Percentiles rank a stretch among this genome's conserved stretches.
phyloP scores from a whole-genome alignment of 116 monocot species.

The Phalaenopsis hybrid region DNA sequence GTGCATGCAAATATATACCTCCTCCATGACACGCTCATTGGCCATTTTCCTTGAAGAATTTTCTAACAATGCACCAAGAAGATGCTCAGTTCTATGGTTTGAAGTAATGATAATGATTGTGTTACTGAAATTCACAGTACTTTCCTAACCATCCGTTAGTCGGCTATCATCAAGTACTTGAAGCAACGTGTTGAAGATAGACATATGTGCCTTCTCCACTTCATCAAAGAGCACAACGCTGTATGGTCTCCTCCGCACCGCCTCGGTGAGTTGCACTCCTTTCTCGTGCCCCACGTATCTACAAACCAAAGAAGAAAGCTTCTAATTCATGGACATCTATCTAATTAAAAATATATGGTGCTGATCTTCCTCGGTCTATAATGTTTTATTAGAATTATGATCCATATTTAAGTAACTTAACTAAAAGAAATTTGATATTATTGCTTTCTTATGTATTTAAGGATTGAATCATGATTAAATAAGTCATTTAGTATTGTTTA shows the following conservation, averaged over 20 bases:
- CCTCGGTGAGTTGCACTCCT: slow-evolving; percentile 80
- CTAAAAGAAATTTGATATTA: too few species aligned
- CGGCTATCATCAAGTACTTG: slow-evolving; percentile 88
- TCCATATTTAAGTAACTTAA: too few species aligned
- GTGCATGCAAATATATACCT: slow-evolving; percentile 26
- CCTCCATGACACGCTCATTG: slow-evolving; percentile 54
- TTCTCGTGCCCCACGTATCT: slow-evolving; percentile 91
- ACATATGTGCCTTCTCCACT: slow-evolving; percentile 78
- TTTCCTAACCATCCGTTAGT: slow-evolving; percentile 75
- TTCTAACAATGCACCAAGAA: slow-evolving; percentile 60
- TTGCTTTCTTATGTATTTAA: too few species aligned
- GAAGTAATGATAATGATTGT: slow-evolving; percentile 86
- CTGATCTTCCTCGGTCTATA: too few species aligned
- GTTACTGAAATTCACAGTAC: slow-evolving; percentile 80
- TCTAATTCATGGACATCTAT: not conserved
- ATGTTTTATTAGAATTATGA: too few species aligned
- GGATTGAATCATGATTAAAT: too few species aligned
- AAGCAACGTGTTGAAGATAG: slow-evolving; percentile 75
- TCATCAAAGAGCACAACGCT: slow-evolving; percentile 86
- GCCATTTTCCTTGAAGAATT: slow-evolving; percentile 57
- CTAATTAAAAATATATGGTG: not conserved
- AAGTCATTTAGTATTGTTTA: too few species aligned
- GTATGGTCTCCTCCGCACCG: slow-evolving; percentile 74
- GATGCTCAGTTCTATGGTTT: slow-evolving; percentile 76
- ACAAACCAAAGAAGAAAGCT: not conserved